Conservation (phyloP, 257 asterid species). For the Forsythia suspensa region DNA sequence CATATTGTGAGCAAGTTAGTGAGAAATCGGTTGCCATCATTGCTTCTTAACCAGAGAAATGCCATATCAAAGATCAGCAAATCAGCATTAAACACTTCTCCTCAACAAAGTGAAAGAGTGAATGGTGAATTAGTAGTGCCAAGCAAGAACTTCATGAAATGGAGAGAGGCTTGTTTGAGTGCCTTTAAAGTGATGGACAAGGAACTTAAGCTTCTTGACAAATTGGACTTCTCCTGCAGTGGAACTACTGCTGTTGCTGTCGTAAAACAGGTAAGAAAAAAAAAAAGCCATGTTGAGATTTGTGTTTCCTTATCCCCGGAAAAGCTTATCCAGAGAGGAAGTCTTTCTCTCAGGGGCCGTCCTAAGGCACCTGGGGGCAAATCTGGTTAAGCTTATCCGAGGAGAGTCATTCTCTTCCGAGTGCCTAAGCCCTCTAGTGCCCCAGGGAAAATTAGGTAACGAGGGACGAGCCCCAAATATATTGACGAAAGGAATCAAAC, state of each 20-base stretch:
- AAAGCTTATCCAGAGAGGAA: neutral
- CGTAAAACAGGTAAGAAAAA: slow-evolving; percentile 55
- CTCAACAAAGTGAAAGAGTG: slow-evolving; percentile 19
- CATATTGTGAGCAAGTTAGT: slow-evolving; percentile 67
- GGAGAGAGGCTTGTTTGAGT: slow-evolving; percentile 70
- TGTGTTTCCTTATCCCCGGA: neutral
- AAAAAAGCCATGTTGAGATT: neutral
- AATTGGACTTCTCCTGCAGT: slow-evolving; percentile 64
- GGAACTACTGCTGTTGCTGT: slow-evolving; percentile 74
- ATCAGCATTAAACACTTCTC: slow-evolving; percentile 10
- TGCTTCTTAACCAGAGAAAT: slow-evolving; percentile 55
- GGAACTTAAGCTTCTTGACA: slow-evolving; percentile 51
- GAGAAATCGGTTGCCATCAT: slow-evolving; percentile 62
- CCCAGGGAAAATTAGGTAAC: no score
- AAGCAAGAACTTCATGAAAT: slow-evolving; percentile 40
- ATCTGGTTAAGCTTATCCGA: no score
- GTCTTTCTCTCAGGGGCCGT: no score
- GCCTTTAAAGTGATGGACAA: slow-evolving; percentile 69
- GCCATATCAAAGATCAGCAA: slow-evolving; percentile 31
- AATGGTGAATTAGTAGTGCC: slow-evolving; percentile 25
- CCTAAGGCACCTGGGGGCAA: no score
- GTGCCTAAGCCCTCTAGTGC: no score
- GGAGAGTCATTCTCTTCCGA: no score
- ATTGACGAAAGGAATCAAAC: neutral
- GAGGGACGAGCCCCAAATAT: no score